Evolutionary conservation across 345 rosid genomes (phyloP).

Genomic region (Luvunga scandens): DNA sequence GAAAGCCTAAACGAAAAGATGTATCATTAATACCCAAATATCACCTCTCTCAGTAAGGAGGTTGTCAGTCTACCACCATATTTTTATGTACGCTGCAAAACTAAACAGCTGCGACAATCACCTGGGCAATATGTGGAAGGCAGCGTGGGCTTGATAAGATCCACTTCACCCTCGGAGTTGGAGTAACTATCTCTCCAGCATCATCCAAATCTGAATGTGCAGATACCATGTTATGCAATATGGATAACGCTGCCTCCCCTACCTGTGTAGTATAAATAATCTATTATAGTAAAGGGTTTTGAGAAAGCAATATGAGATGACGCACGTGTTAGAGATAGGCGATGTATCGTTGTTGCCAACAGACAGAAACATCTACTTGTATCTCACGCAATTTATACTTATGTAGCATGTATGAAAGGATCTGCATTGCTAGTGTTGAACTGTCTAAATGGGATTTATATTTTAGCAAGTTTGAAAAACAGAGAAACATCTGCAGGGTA

Average conservation of each 20-base stretch:
- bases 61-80: not conserved
- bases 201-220: conserved; percentile 99
- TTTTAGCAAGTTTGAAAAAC: not conserved
- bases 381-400: conserved; percentile 6
- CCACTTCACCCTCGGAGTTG: conserved; percentile 95
- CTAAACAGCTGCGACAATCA: conserved; percentile 19
- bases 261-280: conserved; percentile 45
- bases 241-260: conserved; percentile 92
- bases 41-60: not conserved
- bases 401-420: not conserved
- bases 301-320: not conserved
- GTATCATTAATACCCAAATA: not conserved
- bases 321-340: not conserved
- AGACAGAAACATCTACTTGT: not conserved
- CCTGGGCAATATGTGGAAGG: conserved; percentile 99
- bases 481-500: too few relatives aligned
- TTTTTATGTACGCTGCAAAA: not conserved
- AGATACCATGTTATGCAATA: conserved; percentile 96
- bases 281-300: conserved; percentile 14
- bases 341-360: not conserved
- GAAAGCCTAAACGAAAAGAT: not conserved
- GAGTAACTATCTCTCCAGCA: conserved; percentile 99
- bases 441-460: not conserved
- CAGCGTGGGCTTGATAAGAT: conserved; percentile 95
- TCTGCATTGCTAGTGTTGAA: not conserved